Percentiles rank a stretch among this genome's conserved stretches.
Evolutionary conservation across 1,284 basidiomycete genomes (phyloP).

Genomic region (Sanguinoderma infundibulare): DNA sequence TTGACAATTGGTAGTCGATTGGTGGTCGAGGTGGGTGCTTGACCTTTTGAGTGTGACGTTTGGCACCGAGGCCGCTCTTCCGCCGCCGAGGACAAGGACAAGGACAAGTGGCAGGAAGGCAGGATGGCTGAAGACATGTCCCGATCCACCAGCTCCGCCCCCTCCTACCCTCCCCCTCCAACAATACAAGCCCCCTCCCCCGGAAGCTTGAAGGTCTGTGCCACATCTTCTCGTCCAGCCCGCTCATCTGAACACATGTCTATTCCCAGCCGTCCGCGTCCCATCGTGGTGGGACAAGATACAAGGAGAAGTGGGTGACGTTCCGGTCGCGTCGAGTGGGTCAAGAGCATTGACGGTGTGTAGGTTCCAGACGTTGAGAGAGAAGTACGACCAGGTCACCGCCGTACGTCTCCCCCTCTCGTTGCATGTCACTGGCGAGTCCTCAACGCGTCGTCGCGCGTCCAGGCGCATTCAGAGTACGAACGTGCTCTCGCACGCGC

Average conservation of each 20-base stretch:
- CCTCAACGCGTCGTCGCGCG: not conserved
- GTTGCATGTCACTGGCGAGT: not conserved
- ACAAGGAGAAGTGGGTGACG: slow-evolving; percentile 36
- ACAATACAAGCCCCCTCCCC: not conserved
- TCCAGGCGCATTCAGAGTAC: slow-evolving; percentile 47
- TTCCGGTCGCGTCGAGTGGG: not conserved
- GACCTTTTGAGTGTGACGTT: not conserved
- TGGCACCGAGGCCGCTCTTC: not conserved
- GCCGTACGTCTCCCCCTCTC: slow-evolving; percentile 40
- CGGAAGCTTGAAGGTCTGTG: slow-evolving; percentile 4
- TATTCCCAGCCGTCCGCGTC: not conserved
- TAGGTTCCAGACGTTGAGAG: slow-evolving; percentile 56
- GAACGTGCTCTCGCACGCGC: slow-evolving; percentile 51
- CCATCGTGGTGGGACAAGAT: slow-evolving; percentile 24
- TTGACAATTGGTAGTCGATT: not conserved
- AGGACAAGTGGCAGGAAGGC: not conserved
- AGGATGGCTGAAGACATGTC: slow-evolving; percentile 6
- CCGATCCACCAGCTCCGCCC: not conserved
- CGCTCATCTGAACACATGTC: not conserved
- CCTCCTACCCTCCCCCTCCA: slow-evolving; percentile 5
- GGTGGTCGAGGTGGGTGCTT: not conserved
- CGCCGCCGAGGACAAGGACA: not conserved
- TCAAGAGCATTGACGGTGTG: slow-evolving; percentile 1
- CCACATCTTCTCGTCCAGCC: not conserved
- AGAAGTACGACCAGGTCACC: slow-evolving; percentile 57